Evolutionary conservation across 768 basidiomycete species (phyloP).

Genomic region (Fistulinella prunicolor): DNA sequence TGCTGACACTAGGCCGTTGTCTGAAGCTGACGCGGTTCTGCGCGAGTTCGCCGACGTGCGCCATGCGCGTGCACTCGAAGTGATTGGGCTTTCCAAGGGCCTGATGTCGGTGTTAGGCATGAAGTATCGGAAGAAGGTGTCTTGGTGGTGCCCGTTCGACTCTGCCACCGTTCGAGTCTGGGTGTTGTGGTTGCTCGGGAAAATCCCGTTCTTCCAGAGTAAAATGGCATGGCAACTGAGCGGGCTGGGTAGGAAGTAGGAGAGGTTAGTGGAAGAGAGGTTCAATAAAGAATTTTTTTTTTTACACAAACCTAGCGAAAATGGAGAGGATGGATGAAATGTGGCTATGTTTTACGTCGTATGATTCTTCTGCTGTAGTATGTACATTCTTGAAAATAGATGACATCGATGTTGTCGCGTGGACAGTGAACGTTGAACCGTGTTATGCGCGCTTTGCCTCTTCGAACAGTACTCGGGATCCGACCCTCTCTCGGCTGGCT

Average conservation of each 20-base stretch:
- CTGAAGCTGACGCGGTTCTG: slow-evolving; percentile 33
- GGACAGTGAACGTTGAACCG: no score
- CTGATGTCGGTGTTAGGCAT: slow-evolving; percentile 26
- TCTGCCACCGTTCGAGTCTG: slow-evolving; percentile 26
- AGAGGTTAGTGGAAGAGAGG: background rate
- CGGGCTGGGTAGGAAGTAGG: slow-evolving; percentile 22
- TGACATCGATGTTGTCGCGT: no score
- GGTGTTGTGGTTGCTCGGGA: slow-evolving; percentile 20
- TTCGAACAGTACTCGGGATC: no score
- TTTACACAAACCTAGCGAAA: no score
- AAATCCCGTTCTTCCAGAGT: slow-evolving; percentile 14
- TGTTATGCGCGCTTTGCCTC: no score
- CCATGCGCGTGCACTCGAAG: slow-evolving; percentile 38
- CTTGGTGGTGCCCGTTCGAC: slow-evolving; percentile 28
- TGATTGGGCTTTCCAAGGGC: slow-evolving; percentile 41
- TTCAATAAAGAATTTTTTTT: no score
- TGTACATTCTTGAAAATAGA: no score
- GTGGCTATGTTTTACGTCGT: background rate
- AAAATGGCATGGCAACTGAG: slow-evolving; percentile 19
- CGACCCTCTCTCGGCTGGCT: no score
- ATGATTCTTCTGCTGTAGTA: no score
- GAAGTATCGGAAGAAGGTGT: slow-evolving; percentile 14
- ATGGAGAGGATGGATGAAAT: no score
- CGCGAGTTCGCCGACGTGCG: slow-evolving; percentile 35
- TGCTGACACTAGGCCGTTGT: slow-evolving; percentile 1